These are phyloP conservation scores for Metschnikowia sp. DNA, from an alignment of 805 yeast species.

Conservation along the genomic window DNA sequence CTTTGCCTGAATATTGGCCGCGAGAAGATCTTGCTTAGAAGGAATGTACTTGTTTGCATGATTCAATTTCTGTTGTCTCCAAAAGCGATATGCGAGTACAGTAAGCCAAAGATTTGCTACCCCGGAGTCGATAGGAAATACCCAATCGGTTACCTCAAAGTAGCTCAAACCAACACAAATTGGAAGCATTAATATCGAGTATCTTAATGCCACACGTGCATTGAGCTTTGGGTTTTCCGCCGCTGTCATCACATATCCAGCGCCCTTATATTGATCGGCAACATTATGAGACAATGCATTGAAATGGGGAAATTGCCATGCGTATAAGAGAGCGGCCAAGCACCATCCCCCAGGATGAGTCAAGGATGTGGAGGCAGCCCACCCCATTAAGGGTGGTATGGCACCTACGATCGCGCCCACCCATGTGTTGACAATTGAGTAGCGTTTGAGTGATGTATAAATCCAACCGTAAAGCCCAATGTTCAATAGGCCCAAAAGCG, in stretches of 20 bases:
- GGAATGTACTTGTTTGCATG: constrained; percentile 43
- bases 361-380: constrained; percentile 83
- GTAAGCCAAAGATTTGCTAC: constrained; percentile 84
- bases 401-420: constrained; percentile 99
- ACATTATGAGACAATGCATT: constrained; percentile 87
- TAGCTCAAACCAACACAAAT: constrained; percentile 79
- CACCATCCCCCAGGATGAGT: constrained; percentile 94
- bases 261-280: constrained; percentile 80
- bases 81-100: constrained; percentile 74
- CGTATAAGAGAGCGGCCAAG: constrained; percentile 81
- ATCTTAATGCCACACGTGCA: constrained; percentile 89
- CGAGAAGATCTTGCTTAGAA: constrained; percentile 51
- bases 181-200: constrained; percentile 91
- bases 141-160: constrained; percentile 77
- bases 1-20: constrained; percentile 71
- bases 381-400: constrained; percentile 97
- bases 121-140: constrained; percentile 77
- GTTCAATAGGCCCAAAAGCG: constrained; percentile 74
- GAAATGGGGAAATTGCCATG: constrained; percentile 99
- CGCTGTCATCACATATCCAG: constrained; percentile 98
- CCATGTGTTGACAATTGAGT: constrained; percentile 89
- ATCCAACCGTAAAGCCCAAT: constrained; percentile 84
- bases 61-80: constrained; percentile 74
- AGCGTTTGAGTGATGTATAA: constrained; percentile 86
- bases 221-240: constrained; percentile 87